A percentile compares a stretch with the other conserved stretches of the same genome.
Conservation (phyloP, 1,284 basidiomycete genomes). For the Ganoderma multipileum region DNA sequence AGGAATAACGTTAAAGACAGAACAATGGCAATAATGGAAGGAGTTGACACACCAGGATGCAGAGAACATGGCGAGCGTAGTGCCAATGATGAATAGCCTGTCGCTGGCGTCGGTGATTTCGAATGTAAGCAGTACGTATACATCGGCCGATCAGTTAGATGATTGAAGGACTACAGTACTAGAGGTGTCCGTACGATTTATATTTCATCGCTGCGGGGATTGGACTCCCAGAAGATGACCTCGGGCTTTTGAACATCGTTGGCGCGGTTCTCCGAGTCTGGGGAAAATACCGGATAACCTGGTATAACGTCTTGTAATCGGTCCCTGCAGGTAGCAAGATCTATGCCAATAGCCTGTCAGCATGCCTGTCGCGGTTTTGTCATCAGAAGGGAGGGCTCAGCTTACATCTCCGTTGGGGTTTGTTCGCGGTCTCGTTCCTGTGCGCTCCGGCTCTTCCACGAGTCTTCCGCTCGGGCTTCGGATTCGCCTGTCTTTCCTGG, state of each 20-base stretch:
- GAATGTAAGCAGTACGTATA: constrained; percentile 58
- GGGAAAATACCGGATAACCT: constrained; percentile 70
- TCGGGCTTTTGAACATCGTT: constrained; percentile 80
- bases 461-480: constrained; percentile 81
- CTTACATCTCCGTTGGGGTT: constrained; percentile 93
- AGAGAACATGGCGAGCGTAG: constrained; percentile 91
- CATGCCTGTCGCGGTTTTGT: not conserved
- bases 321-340: constrained; percentile 77
- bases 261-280: constrained; percentile 55
- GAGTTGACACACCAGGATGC: constrained; percentile 70
- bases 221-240: constrained; percentile 89
- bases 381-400: constrained; percentile 15
- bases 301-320: constrained; percentile 84
- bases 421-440: constrained; percentile 71
- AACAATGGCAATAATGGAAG: too few relatives aligned
- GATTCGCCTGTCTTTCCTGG: too few relatives aligned
- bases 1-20: too few relatives aligned
- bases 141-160: too few relatives aligned
- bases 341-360: constrained; percentile 44
- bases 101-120: constrained; percentile 66
- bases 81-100: constrained; percentile 82
- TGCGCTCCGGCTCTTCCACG: constrained; percentile 69
- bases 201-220: constrained; percentile 69
- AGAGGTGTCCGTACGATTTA: constrained; percentile 63
- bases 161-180: too few relatives aligned